These are phyloP conservation scores for Penicillium sp. DNA, from an alignment of 2,329 filamentous ascomycete species.

Conservation along the genomic window DNA sequence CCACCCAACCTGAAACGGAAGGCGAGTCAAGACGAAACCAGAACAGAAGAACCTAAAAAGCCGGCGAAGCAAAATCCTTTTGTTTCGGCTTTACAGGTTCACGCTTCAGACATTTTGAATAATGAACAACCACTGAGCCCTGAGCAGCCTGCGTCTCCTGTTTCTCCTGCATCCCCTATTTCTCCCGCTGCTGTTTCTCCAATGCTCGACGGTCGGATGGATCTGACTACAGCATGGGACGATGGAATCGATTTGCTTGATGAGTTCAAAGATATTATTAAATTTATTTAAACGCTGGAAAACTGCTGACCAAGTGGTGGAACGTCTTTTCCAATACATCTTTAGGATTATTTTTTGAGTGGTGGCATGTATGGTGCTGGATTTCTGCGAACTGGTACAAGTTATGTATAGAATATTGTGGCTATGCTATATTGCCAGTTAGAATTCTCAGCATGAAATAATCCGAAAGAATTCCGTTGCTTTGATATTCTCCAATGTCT, in stretches of 20 bases:
- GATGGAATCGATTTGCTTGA: constrained; percentile 39
- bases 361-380: not conserved
- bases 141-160: not conserved
- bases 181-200: not conserved
- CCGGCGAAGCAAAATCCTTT: not conserved
- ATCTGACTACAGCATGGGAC: constrained; percentile 27
- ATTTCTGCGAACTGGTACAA: not conserved
- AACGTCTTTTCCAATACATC: not conserved
- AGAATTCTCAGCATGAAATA: not conserved
- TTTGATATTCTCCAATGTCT: not conserved
- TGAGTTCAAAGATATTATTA: constrained; percentile 42
- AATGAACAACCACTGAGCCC: not conserved
- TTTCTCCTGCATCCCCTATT: too few relatives aligned
- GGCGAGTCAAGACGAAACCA: not conserved
- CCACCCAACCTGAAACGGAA: constrained; percentile 6
- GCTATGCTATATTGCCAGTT: not conserved
- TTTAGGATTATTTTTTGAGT: not conserved
- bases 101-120: not conserved
- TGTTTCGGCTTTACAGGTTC: not conserved
- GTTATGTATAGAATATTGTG: not conserved
- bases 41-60: not conserved
- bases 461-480: not conserved
- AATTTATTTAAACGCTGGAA: constrained; percentile 22
- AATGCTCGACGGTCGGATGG: not conserved
- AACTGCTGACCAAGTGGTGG: not conserved